phyloP scores from a whole-genome alignment of 306 rosid species.

The Prunus fruticosa region DNA sequence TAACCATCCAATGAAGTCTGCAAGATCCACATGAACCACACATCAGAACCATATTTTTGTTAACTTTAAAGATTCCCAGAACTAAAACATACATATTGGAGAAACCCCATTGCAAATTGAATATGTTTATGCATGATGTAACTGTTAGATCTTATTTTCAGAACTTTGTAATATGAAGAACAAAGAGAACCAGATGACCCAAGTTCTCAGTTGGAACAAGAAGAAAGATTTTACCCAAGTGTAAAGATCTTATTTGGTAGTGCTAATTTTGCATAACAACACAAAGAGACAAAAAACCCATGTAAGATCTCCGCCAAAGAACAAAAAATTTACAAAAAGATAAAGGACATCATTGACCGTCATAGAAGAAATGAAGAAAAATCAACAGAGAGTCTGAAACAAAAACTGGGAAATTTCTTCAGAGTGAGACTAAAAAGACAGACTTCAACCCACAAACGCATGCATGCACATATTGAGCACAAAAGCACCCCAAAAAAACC shows the following conservation, averaged over 20 bases:
- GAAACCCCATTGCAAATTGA: slow-evolving; percentile 15
- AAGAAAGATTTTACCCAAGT: background rate
- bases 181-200: slow-evolving; percentile 2
- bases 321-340: slow-evolving; percentile 7
- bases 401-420: slow-evolving; percentile 17
- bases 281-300: slow-evolving; percentile 27
- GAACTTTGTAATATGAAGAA: background rate
- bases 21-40: slow-evolving; percentile 40
- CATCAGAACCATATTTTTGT: slow-evolving; percentile 12
- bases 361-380: slow-evolving; percentile 11
- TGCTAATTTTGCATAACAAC: slow-evolving; percentile 26
- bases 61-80: background rate
- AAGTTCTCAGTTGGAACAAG: slow-evolving; percentile 11
- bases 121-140: slow-evolving; percentile 14
- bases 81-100: background rate
- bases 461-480: slow-evolving; percentile 52
- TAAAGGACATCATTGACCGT: background rate
- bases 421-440: slow-evolving; percentile 22
- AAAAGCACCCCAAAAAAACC: slow-evolving; percentile 3
- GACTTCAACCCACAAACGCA: slow-evolving; percentile 22
- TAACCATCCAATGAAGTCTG: slow-evolving; percentile 42
- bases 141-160: slow-evolving; percentile 10
- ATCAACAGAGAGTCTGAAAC: background rate
- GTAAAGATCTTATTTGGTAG: slow-evolving; percentile 1
- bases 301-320: slow-evolving; percentile 24